Percentiles rank a stretch among this genome's conserved stretches.
Conservation (phyloP, 1,284 basidiomycete species). For the Moniliella sp. region DNA sequence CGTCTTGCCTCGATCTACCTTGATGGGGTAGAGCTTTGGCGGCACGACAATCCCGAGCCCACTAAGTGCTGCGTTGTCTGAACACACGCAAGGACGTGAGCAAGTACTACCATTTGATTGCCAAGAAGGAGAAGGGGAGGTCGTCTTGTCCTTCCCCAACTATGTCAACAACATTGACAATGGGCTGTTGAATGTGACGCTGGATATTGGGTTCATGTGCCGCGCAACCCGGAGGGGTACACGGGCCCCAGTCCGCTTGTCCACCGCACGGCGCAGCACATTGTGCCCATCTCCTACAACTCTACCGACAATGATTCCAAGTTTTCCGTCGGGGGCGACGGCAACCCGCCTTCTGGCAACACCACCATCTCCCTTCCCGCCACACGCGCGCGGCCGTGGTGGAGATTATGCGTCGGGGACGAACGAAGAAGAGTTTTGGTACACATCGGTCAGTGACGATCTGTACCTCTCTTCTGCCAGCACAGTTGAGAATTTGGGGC, state of each 20-base stretch:
- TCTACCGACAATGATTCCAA: conserved; percentile 7
- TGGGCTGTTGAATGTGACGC: conserved; percentile 7
- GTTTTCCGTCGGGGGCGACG: conserved; percentile 4
- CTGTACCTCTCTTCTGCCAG: conserved; percentile 41
- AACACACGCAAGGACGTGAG: conserved; percentile 9
- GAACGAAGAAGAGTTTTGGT: conserved; percentile 38
- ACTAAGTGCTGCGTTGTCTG: conserved; percentile 9
- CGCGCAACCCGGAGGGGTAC: too few species aligned
- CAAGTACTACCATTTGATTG: conserved; percentile 10
- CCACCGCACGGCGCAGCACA: conserved; percentile 3
- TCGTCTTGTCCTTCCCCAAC: conserved; percentile 13
- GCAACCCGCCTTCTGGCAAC: conserved; percentile 1
- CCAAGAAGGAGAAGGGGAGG: conserved; percentile 1
- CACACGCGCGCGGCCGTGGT: conserved; percentile 10
- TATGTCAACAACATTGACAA: conserved; percentile 15
- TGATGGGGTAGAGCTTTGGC: conserved; percentile 12
- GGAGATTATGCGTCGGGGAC: conserved; percentile 15
- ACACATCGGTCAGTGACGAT: conserved; percentile 47
- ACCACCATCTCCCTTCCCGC: conserved; percentile 4
- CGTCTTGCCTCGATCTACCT: conserved; percentile 10
- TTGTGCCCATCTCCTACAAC: conserved; percentile 10
- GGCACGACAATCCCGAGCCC: conserved; percentile 17
- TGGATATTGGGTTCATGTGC: too few species aligned
- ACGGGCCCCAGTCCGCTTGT: neutral
- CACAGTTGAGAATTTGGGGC: conserved; percentile 40